These are phyloP conservation scores for Candolleomyces eurysporus DNA, from an alignment of 768 basidiomycete genomes.

Conservation along the genomic window DNA sequence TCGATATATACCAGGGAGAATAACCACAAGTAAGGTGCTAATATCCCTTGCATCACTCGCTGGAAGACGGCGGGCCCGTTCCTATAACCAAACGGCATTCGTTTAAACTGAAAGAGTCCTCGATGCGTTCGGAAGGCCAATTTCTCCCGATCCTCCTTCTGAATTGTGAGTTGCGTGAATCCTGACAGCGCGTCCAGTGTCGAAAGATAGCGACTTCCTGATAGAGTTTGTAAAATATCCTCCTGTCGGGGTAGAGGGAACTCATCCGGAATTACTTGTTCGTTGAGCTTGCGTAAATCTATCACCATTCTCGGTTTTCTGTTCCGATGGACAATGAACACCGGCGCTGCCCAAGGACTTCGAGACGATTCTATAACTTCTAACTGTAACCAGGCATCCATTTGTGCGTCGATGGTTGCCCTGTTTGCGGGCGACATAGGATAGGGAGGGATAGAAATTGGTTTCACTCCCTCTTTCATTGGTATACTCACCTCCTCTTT, in stretches of 20 bases:
- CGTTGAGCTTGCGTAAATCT: too few relatives aligned
- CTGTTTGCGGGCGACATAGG: slow-evolving; percentile 6
- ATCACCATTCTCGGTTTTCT: too few relatives aligned
- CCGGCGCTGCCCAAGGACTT: slow-evolving; percentile 21
- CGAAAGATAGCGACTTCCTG: slow-evolving; percentile 29
- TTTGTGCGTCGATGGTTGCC: slow-evolving; percentile 25
- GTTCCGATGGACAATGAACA: too few relatives aligned
- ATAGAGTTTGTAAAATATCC: slow-evolving; percentile 24
- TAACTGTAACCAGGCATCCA: slow-evolving; percentile 28
- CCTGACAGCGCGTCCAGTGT: slow-evolving; percentile 26
- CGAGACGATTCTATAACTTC: slow-evolving; percentile 37
- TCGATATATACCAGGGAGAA: slow-evolving; percentile 42
- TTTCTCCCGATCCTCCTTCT: slow-evolving; percentile 23
- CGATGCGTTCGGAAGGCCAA: slow-evolving; percentile 37
- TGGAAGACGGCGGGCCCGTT: slow-evolving; percentile 41
- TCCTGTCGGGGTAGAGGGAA: slow-evolving; percentile 20
- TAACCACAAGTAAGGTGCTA: slow-evolving; percentile 36
- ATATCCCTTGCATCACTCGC: slow-evolving; percentile 36
- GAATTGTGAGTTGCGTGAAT: slow-evolving; percentile 34
- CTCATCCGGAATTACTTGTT: slow-evolving; percentile 8
- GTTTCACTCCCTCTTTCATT: slow-evolving; percentile 21
- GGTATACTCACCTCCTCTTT: slow-evolving; percentile 21
- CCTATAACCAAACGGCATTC: slow-evolving; percentile 38
- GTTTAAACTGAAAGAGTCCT: slow-evolving; percentile 38
- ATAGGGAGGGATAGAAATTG: slow-evolving; percentile 17